Conservation (phyloP, 345 rosid species). For the Tarenaya hassleriana region DNA sequence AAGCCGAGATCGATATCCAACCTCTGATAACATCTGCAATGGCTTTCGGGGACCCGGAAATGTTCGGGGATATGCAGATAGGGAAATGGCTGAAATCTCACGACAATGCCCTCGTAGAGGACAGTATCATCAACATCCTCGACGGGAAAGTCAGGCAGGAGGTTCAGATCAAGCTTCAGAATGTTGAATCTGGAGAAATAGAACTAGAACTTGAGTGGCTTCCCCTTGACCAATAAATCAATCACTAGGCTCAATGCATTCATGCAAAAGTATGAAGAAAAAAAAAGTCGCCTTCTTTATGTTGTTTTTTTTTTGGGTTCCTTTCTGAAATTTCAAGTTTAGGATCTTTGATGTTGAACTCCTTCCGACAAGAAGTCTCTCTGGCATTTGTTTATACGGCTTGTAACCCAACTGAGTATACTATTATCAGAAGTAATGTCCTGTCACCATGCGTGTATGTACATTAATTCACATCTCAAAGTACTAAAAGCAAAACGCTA, state of each 20-base stretch:
- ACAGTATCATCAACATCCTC: constrained; percentile 72
- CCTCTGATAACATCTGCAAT: constrained; percentile 88
- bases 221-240: constrained; percentile 61
- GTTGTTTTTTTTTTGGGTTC: constrained; percentile 9
- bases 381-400: constrained; percentile 1
- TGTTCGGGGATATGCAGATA: constrained; percentile 91
- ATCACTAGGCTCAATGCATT: too few species aligned
- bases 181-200: constrained; percentile 86
- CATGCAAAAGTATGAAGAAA: constrained; percentile 9
- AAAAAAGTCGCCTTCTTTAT: constrained; percentile 2
- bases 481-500: neutral
- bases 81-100: constrained; percentile 89
- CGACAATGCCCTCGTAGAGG: constrained; percentile 79
- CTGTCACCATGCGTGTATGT: too few species aligned
- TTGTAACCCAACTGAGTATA: too few species aligned
- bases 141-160: constrained; percentile 91
- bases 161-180: constrained; percentile 73
- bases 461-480: neutral
- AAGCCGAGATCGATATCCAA: constrained; percentile 87
- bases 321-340: constrained; percentile 8
- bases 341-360: too few species aligned
- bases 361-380: constrained; percentile 4
- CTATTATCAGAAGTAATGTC: too few species aligned
- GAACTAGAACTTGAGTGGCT: constrained; percentile 77
- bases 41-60: constrained; percentile 84